These are phyloP conservation scores for Ustilago nuda DNA, from an alignment of 1,284 basidiomycete species.

Conservation along the genomic window DNA sequence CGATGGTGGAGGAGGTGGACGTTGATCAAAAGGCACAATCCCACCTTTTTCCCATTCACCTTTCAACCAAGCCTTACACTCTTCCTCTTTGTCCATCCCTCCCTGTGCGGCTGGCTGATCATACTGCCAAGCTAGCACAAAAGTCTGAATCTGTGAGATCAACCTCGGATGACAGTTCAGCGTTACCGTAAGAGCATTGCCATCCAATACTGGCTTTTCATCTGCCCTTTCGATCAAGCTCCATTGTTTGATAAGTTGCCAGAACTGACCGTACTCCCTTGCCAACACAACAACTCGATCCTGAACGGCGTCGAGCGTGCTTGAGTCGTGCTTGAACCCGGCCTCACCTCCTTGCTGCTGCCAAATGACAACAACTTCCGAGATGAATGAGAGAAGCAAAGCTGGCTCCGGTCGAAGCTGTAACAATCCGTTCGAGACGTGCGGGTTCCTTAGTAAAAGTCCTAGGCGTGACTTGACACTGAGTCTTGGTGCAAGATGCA, in stretches of 20 bases:
- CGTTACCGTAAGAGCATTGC: slow-evolving; percentile 48
- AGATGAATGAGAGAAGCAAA: slow-evolving; percentile 52
- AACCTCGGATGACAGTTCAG: slow-evolving; percentile 52
- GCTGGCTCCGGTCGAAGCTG: slow-evolving; percentile 39
- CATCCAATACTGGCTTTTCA: slow-evolving; percentile 58
- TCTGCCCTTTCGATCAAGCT: slow-evolving; percentile 34
- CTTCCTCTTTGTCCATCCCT: slow-evolving; percentile 12
- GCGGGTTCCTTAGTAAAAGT: slow-evolving; percentile 45
- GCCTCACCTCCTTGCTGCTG: not conserved
- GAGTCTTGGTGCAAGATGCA: slow-evolving; percentile 30
- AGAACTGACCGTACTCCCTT: slow-evolving; percentile 42
- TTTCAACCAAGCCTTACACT: slow-evolving; percentile 52
- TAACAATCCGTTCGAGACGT: slow-evolving; percentile 34
- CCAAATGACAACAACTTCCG: slow-evolving; percentile 34
- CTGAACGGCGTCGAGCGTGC: slow-evolving; percentile 11
- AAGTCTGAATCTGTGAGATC: slow-evolving; percentile 53
- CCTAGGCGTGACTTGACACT: slow-evolving; percentile 42
- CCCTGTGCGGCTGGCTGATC: slow-evolving; percentile 9
- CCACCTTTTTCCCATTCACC: slow-evolving; percentile 56
- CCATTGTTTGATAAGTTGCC: slow-evolving; percentile 35
- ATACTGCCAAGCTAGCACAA: slow-evolving; percentile 62
- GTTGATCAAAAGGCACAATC: slow-evolving; percentile 54
- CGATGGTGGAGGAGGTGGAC: slow-evolving; percentile 21
- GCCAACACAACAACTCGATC: slow-evolving; percentile 22
- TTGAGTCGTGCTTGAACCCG: slow-evolving; percentile 15